phyloP scores from a whole-genome alignment of 2,329 filamentous ascomycete species.

The Epichloe coenophiala region DNA sequence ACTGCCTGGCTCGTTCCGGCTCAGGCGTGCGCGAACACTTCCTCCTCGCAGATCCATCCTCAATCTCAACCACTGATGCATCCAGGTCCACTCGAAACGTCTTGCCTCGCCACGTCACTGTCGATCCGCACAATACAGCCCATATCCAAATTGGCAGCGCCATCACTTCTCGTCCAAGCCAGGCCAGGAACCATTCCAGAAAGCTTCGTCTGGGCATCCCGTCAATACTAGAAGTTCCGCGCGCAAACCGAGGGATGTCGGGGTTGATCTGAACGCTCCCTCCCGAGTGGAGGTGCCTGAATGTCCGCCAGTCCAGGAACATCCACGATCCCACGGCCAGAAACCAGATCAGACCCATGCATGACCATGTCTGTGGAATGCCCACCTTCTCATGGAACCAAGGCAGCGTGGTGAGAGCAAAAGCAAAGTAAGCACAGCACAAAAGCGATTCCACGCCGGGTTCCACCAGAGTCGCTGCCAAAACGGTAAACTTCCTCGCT shows the following conservation, averaged over 20 bases:
- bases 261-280: conserved; percentile 56
- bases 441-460: conserved; percentile 82
- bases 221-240: conserved; percentile 23
- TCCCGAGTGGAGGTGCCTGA: conserved; percentile 59
- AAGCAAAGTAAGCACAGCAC: conserved; percentile 69
- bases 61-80: conserved; percentile 53
- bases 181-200: conserved; percentile 61
- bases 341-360: conserved; percentile 54
- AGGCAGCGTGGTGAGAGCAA: conserved; percentile 61
- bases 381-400: conserved; percentile 40
- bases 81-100: conserved; percentile 71
- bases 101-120: conserved; percentile 76
- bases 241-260: conserved; percentile 63
- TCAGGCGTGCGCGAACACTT: conserved; percentile 9
- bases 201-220: conserved; percentile 41
- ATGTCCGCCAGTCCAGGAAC: conserved; percentile 58
- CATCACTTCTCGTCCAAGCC: conserved; percentile 70
- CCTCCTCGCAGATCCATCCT: not conserved
- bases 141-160: conserved; percentile 83
- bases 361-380: conserved; percentile 51
- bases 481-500: conserved; percentile 88
- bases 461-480: conserved; percentile 78
- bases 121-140: conserved; percentile 80
- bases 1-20: conserved; percentile 9
- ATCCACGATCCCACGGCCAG: conserved; percentile 58